Base-by-base conservation (phyloP, 1,139 yeast species). In the Geotrichum candidum region DNA sequence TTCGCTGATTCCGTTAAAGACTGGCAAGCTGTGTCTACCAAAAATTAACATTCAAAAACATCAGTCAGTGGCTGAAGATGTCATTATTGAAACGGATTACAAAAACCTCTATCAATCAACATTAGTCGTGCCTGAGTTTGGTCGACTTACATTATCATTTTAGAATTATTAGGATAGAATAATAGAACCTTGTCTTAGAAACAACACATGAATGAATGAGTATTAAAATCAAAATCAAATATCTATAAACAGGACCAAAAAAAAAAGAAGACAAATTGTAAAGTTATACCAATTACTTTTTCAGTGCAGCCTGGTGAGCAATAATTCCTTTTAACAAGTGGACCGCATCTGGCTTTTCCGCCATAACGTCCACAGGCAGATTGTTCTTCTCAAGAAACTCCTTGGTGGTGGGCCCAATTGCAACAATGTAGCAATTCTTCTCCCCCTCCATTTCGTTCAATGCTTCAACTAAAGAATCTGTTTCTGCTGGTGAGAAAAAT, bases 401-500 rank as follows among this genome's bases (percentile, higher is more conserved):
- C 65, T 87, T 84, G 0, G 99, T 94, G 0, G 98, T 92, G 1
- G 98, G 98, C 0, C 99, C 99, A 64, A 94, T 94, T 4, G 92
- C 84, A 0, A 96, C 97, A 23, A 91, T 77, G 61, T 79, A 80
- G 58, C 79, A 65, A 2, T 61, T 74, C 15, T 51, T 51, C 0
- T 67, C 64, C 1, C 67, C 62, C 6, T 64, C 65, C 41, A 65
- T 62, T 3, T 67, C 61, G 2, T 67, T 61, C 38, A 73, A 60
- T 22, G 62, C 62, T 13, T 80, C 76, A 1, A 88, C 82, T 7
- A 89, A 86, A 0, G 74, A 77, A 53, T 81, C 82, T 0, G 96
- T 87, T 0, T 96, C 97, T 66, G 94, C 96, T 0, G 97, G 96
- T 66, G 97, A 90, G 73, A 92, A 94, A 65, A 94, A 88, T 0